Base-by-base conservation (phyloP, 2,329 filamentous ascomycete genomes). In the Fusarium humuli region DNA sequence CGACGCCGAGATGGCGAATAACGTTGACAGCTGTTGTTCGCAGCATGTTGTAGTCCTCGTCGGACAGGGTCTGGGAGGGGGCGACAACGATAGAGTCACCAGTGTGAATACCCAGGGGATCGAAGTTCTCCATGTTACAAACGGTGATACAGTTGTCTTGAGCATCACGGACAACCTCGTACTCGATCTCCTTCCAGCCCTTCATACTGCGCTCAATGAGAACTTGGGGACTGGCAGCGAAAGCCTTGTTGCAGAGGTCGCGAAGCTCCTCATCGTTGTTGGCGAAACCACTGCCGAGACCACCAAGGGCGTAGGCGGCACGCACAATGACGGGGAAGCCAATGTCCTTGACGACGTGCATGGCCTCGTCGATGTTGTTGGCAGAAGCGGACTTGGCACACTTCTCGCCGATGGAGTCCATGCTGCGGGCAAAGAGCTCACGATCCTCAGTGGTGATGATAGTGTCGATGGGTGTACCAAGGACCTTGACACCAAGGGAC, bases 71-170 rank as follows among this genome's bases (percentile, higher is more conserved):
- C 82, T 98, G 96, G 6, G 95, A 98, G 42, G 96, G 96, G 11
- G 96, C 96, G 48, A 99, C 96, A 55, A 99, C 96, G 72, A 99
- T 98, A 14, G 95, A 98, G 79, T 99, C 96, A 80, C 96, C 96
- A 5, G 96, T 99, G 78, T 98, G 96, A 69, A 98, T 98, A 76
- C 96, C 96, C 3, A 99, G 90, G 58, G 96, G 96, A 80, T 99
- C 96, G 77, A 99, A 99, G 84, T 99, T 99, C 84, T 99, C 96
- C 96, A 99, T 98, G 85, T 99, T 99, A 82, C 96, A 99, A 67
- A 99, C 96, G 9, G 96, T 99, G 79, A 99, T 98, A 80, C 96
- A 99, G 87, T 98, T 98, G 84, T 99, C 94, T 75, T 94, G 90
- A 61, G 91, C 92, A 84, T 98, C 96, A 77, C 96, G 92, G 42